Evolutionary conservation across 2,329 filamentous ascomycete species (phyloP), one percentile per base, ranked within the genome.

Genomic region (Furcasterigmium sp.): DNA sequence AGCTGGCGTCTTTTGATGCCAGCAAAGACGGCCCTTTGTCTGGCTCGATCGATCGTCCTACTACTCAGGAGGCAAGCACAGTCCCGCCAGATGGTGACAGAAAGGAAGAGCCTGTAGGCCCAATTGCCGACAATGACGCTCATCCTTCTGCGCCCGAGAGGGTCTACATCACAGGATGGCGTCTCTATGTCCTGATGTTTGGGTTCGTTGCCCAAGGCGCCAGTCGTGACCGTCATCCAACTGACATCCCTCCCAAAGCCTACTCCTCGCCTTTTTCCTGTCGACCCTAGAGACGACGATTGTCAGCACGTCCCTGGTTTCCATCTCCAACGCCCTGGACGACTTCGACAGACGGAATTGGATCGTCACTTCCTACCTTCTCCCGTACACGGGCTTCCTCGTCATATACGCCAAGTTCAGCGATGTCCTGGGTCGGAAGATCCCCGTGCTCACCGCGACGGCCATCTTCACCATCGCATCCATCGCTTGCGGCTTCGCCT

Each of bases 261-360:
- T 48, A 19, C 42, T 44, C 28, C 40, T 46, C 5, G 42, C 46
- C 10, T 55, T 71, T 4, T 63, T 75, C 30, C 58, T 76, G 3
- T 67, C 71, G 1, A 67, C 64, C 1, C 56, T 73, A 4, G 73
- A 76, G 46, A 70, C 64, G 8, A 73, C 70, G 4, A 75, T 75
- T 20, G 69, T 76, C n/a, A 70, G 66, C 55, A 75, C 72, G 0
- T 66, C 72, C 8, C 56, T 76, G 1, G 64, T 74, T 1, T 65
- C 68, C 18, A 73, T 74, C 28, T 63, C 59, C 3, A 60, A 64
- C 35, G 53, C 59, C 5, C 56, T 73, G 5, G 44, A 56, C 9
- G 61, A 61, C 8, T 68, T 67, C 32, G 50, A 58, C 8, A 50
- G 59, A 29, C 53, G 55, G n/a, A 58, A 56, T 28, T 74, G 72